Conservation (phyloP, 768 basidiomycete species). For the Saitozyma podzolica region DNA sequence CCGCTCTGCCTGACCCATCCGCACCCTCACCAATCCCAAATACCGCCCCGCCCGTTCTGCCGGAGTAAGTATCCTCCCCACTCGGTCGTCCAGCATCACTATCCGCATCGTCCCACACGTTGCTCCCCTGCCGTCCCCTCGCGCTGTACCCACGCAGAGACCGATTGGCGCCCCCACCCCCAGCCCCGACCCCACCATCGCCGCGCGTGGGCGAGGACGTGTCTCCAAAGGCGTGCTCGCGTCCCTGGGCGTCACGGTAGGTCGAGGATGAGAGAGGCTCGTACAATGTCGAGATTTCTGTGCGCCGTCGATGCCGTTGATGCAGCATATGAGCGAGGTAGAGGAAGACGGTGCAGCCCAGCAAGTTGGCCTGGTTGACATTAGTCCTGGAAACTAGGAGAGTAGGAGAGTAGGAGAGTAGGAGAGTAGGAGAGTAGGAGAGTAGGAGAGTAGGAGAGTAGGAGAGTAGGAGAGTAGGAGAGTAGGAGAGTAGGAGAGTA, state of each 20-base stretch:
- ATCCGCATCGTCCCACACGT: conserved; percentile 40
- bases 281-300: conserved; percentile 42
- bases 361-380: conserved; percentile 39
- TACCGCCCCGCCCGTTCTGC: not conserved
- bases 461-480: no score
- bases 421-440: no score
- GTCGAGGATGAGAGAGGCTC: conserved; percentile 29
- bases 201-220: not conserved
- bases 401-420: no score
- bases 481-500: no score
- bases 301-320: conserved; percentile 20
- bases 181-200: not conserved
- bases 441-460: no score
- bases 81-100: conserved; percentile 5
- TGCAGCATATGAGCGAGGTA: conserved; percentile 43
- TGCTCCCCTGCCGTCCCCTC: conserved; percentile 20
- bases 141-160: not conserved
- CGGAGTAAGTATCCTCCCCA: conserved; percentile 4
- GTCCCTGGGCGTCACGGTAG: conserved; percentile 40
- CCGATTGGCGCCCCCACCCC: not conserved
- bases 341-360: conserved; percentile 42
- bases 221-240: conserved; percentile 28
- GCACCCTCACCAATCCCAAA: conserved; percentile 30
- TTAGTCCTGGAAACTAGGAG: no score
- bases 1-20: not conserved